Evolutionary conservation across 257 asterid species (phyloP).

Genomic region (Fraxinus anomala): DNA sequence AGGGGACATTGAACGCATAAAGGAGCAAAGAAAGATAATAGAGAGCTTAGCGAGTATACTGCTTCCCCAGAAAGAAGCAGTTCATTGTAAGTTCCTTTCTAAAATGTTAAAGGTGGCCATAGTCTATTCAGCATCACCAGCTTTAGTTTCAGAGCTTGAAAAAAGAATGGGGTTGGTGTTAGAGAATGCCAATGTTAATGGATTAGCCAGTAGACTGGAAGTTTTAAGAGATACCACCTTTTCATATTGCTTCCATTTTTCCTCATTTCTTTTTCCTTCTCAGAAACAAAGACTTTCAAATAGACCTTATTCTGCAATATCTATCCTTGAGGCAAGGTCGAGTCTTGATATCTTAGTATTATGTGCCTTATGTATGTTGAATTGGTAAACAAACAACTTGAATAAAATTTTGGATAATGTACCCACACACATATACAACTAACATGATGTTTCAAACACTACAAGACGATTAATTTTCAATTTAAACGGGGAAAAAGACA

Average conservation of each 20-base stretch:
- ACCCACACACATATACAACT: background rate
- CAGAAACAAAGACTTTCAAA: no score
- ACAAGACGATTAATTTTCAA: background rate
- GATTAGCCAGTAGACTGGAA: no score
- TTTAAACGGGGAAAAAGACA: background rate
- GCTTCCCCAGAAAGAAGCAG: conserved; percentile 70
- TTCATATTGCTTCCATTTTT: no score
- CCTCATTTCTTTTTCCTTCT: no score
- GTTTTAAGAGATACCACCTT: no score
- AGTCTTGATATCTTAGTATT: no score
- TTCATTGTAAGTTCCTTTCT: conserved; percentile 65
- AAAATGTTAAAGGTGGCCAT: conserved; percentile 67
- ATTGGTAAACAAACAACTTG: conserved; percentile 11
- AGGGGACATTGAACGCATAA: conserved; percentile 37
- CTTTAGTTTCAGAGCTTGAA: conserved; percentile 77
- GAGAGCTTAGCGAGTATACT: conserved; percentile 71
- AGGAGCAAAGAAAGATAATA: conserved; percentile 56
- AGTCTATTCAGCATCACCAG: conserved; percentile 62
- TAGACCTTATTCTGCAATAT: no score
- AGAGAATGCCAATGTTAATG: conserved; percentile 59
- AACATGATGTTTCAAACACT: background rate
- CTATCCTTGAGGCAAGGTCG: no score
- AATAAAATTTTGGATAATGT: background rate
- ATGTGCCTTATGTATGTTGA: no score
- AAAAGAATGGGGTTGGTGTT: conserved; percentile 66